A percentile compares a stretch with the other conserved stretches of the same genome.
phyloP scores from a whole-genome alignment of 2,329 filamentous ascomycete species.

The Pseudogymnoascus sp. region DNA sequence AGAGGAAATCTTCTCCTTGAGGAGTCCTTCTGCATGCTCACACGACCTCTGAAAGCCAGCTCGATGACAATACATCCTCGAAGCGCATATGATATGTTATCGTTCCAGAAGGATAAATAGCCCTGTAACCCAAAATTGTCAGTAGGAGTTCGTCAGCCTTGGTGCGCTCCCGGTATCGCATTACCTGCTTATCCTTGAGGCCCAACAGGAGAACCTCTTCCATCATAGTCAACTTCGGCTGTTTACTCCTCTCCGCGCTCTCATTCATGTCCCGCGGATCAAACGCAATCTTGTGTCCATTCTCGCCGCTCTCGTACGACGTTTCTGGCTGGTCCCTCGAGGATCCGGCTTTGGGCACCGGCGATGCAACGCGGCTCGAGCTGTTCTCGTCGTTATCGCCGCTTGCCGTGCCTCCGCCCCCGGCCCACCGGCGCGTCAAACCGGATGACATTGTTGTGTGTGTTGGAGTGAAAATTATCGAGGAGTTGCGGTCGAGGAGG shows the following conservation, averaged over 20 bases:
- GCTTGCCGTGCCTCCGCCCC: conserved; percentile 50
- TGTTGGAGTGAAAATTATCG: conserved; percentile 11
- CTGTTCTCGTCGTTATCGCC: conserved; percentile 57
- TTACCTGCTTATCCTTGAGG: conserved; percentile 96
- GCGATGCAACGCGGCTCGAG: conserved; percentile 59
- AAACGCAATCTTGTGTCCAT: conserved; percentile 97
- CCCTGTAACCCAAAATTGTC: conserved; percentile 49
- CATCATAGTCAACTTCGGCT: conserved; percentile 98
- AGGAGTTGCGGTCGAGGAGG: conserved; percentile 7
- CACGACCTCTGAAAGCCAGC: conserved; percentile 87
- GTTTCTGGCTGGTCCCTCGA: conserved; percentile 62
- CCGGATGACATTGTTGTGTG: conserved; percentile 41
- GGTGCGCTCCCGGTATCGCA: conserved; percentile 23
- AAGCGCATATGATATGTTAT: conserved; percentile 97
- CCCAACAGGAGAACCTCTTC: conserved; percentile 94
- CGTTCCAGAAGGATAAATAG: conserved; percentile 99
- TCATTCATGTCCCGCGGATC: conserved; percentile 97
- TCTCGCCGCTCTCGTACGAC: conserved; percentile 85
- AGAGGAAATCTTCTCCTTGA: conserved; percentile 86
- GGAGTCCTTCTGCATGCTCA: conserved; percentile 98
- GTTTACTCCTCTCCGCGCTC: conserved; percentile 91
- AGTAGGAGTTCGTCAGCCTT: not conserved
- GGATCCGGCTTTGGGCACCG: conserved; percentile 55
- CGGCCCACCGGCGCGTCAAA: conserved; percentile 59
- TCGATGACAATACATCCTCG: conserved; percentile 98